Evolutionary conservation across 306 rosid species (phyloP), one percentile per base, ranked within the genome.

Genomic region (Geum urbanum): DNA sequence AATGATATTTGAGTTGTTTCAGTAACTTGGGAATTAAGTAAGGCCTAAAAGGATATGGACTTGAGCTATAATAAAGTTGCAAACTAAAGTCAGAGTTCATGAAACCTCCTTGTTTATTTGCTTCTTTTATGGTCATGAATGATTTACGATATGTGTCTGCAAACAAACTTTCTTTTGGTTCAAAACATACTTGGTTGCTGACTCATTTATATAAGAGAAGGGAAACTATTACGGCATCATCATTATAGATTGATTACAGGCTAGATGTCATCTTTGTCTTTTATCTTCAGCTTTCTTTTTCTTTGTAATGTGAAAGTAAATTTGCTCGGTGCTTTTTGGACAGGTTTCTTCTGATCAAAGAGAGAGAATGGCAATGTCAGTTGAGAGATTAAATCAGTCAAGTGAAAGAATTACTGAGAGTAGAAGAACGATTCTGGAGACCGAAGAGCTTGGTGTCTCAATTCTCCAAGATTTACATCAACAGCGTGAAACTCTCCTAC

Each of bases 401-500:
- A 84, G 95, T 55, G 92, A 86, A 1, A 81, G 90, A 80, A 84
- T 91, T 47, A 73, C 67, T 79, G 85, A 88, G 78, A 88, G 97
- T 80, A 87, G 88, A 77, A 88, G 95, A 79, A 80, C 91, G n/a
- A 54, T 91, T 20, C 67, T 88, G 66, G 97, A 91, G 78, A 88
- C 97, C 0, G 97, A 88, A 84, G 92, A 91, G 48, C 87, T 88
- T 39, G 97, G 97, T 55, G 86, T 86, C 79, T 84, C 90, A 66
- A 84, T 91, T 77, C 92, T 91, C 72, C 86, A 91, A 72, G 95
- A 91, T 88, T 78, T 91, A 80, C 97, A 91, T 67, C 88, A 83
- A 78, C 97, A 91, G 73, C 90, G 97, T 5, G 95, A 91, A 84
- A 91, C 95, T 74, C 95, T 91, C 60, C 80, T 91, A 63, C 84